Percentiles rank a stretch among this genome's conserved stretches.
These are phyloP conservation scores for Rhizodiscina lignyota DNA, from an alignment of 495 filamentous ascomycete species.

Conservation along the genomic window DNA sequence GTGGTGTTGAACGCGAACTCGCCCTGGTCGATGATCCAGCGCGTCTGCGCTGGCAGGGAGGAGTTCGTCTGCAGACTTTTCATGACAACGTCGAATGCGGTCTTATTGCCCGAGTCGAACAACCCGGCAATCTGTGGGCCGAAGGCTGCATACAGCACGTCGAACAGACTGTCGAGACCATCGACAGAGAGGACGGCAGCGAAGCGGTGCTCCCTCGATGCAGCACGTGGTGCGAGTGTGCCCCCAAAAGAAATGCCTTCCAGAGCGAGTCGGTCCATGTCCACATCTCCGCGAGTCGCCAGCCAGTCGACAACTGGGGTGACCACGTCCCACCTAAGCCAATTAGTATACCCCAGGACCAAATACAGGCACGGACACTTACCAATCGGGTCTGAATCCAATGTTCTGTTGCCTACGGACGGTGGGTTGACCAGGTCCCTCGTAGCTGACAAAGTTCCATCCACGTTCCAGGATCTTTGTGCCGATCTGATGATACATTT, in stretches of 20 bases:
- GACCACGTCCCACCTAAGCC: too few relatives aligned
- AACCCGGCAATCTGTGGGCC: too few relatives aligned
- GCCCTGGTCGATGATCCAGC: constrained; percentile 26
- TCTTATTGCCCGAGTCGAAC: too few relatives aligned
- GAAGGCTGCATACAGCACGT: too few relatives aligned
- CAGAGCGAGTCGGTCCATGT: constrained; percentile 13
- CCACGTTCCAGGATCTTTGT: constrained; percentile 24
- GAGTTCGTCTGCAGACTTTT: too few relatives aligned
- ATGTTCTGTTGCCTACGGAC: constrained; percentile 26
- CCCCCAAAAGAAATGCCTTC: constrained; percentile 26
- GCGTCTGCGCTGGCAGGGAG: constrained; percentile 2
- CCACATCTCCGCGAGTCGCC: too few relatives aligned
- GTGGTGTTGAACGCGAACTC: constrained; percentile 24
- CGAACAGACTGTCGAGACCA: too few relatives aligned
- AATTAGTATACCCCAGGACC: too few relatives aligned
- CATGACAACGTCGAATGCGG: too few relatives aligned
- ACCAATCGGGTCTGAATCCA: too few relatives aligned
- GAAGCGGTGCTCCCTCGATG: constrained; percentile 28
- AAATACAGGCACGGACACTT: too few relatives aligned
- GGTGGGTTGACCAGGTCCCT: constrained; percentile 32
- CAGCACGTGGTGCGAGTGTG: constrained; percentile 21
- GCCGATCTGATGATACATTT: constrained; percentile 22
- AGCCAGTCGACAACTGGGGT: too few relatives aligned
- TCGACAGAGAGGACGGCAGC: constrained; percentile 23
- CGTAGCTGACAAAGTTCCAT: constrained; percentile 30